Percentiles rank a stretch among this genome's conserved stretches.
Evolutionary conservation across 1,284 basidiomycete species (phyloP).

Genomic region (Puccinia polysora): DNA sequence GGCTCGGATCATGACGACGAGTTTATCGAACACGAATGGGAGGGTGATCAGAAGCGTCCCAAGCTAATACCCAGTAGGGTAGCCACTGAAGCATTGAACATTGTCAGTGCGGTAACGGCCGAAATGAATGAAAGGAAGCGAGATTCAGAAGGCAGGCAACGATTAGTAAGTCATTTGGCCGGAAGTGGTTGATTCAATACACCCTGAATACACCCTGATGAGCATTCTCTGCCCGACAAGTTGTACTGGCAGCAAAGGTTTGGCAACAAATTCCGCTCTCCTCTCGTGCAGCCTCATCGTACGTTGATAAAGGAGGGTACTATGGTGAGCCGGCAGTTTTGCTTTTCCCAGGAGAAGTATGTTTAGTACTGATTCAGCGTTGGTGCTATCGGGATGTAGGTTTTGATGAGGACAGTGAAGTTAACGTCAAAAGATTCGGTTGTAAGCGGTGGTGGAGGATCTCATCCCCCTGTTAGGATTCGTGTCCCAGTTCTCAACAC

Average conservation of each 20-base stretch:
- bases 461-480: slow-evolving; percentile 6
- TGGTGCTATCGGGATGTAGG: not conserved
- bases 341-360: not conserved
- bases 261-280: slow-evolving; percentile 82
- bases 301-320: slow-evolving; percentile 56
- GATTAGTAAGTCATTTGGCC: slow-evolving; percentile 62
- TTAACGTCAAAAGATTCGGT: slow-evolving; percentile 20
- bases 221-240: too few relatives aligned
- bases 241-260: slow-evolving; percentile 76
- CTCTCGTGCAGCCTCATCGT: slow-evolving; percentile 95
- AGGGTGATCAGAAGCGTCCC: not conserved
- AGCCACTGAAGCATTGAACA: slow-evolving; percentile 72
- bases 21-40: not conserved
- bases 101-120: slow-evolving; percentile 78
- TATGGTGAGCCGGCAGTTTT: slow-evolving; percentile 16
- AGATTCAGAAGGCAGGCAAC: slow-evolving; percentile 79
- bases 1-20: not conserved
- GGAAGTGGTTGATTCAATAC: too few relatives aligned
- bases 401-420: slow-evolving; percentile 39
- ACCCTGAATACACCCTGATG: too few relatives aligned
- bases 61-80: slow-evolving; percentile 54
- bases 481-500: slow-evolving; percentile 35
- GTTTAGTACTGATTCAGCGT: not conserved
- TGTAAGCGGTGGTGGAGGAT: not conserved
- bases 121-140: slow-evolving; percentile 97